These are phyloP conservation scores for Kwoniella europaea DNA, from an alignment of 768 basidiomycete genomes.

Conservation along the genomic window DNA sequence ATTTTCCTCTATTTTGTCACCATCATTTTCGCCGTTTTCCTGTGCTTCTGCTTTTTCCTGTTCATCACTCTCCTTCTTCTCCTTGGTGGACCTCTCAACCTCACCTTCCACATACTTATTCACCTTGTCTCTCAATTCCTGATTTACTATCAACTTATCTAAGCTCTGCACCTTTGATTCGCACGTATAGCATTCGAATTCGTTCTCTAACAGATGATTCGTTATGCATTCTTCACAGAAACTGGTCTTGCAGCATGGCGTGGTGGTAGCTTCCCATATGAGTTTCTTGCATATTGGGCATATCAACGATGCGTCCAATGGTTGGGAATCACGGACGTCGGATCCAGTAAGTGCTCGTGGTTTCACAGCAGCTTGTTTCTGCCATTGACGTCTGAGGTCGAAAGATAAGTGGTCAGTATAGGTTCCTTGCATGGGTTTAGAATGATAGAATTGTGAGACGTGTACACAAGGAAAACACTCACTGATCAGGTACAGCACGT, in stretches of 20 bases:
- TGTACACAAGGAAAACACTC: constrained; percentile 56
- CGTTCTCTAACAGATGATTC: constrained; percentile 88
- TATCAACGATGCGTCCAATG: constrained; percentile 75
- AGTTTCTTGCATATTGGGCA: constrained; percentile 93
- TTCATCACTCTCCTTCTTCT: constrained; percentile 35
- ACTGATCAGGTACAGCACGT: constrained; percentile 95
- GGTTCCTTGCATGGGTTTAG: no score
- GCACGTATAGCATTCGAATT: constrained; percentile 92
- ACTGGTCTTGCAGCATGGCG: constrained; percentile 85
- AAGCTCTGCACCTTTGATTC: constrained; percentile 83
- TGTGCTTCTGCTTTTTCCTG: constrained; percentile 23
- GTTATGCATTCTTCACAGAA: constrained; percentile 99
- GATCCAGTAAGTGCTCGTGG: constrained; percentile 80
- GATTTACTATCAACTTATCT: constrained; percentile 83
- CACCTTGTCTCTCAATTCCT: constrained; percentile 76
- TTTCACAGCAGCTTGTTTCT: constrained; percentile 70
- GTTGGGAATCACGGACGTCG: constrained; percentile 81
- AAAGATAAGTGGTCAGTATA: no score
- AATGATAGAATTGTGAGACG: no score
- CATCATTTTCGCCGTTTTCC: constrained; percentile 22
- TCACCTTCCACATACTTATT: constrained; percentile 75
- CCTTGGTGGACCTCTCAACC: constrained; percentile 57
- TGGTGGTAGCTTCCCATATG: constrained; percentile 90
- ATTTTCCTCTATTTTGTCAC: constrained; percentile 64
- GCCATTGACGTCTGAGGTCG: constrained; percentile 79